A percentile compares a stretch with the other conserved stretches of the same genome.
Conservation (phyloP, 495 filamentous ascomycete genomes). For the Penicillium riverlandense region DNA sequence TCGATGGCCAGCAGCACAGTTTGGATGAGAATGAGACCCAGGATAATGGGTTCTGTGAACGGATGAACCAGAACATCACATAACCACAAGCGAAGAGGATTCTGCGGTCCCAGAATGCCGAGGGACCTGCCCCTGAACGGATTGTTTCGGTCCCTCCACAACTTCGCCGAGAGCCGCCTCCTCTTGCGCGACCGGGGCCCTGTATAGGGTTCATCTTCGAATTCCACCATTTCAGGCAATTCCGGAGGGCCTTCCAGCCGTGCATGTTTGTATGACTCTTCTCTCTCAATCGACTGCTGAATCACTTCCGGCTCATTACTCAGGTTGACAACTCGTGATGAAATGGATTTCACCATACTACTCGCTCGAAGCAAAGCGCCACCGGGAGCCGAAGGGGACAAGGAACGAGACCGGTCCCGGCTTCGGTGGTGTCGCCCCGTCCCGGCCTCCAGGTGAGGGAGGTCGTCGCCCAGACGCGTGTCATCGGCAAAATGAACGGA, state of each 20-base stretch:
- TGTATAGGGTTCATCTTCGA: conserved; percentile 45
- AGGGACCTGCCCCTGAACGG: conserved; percentile 84
- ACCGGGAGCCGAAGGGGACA: conserved; percentile 60
- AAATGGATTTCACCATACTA: conserved; percentile 93
- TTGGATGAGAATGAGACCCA: conserved; percentile 83
- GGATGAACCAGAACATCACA: conserved; percentile 88
- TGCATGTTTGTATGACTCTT: conserved; percentile 49
- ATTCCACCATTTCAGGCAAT: conserved; percentile 49
- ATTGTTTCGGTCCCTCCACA: conserved; percentile 54
- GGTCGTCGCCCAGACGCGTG: conserved; percentile 56
- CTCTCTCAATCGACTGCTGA: conserved; percentile 64
- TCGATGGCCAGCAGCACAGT: conserved; percentile 81
- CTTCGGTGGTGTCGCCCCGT: conserved; percentile 41
- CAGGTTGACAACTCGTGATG: conserved; percentile 93
- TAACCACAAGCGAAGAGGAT: conserved; percentile 61
- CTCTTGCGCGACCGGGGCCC: conserved; percentile 14
- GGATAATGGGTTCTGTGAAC: conserved; percentile 77
- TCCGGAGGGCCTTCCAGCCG: conserved; percentile 48
- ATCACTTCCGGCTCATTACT: conserved; percentile 81
- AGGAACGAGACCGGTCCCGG: conserved; percentile 46
- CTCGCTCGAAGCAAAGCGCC: conserved; percentile 70
- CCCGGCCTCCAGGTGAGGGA: conserved; percentile 46
- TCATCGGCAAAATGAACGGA: conserved; percentile 41
- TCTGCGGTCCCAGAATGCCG: conserved; percentile 74
- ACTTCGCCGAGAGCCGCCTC: conserved; percentile 35